Conservation (phyloP, 176 grass and related monocot species). For the Musa schizocarpa region DNA sequence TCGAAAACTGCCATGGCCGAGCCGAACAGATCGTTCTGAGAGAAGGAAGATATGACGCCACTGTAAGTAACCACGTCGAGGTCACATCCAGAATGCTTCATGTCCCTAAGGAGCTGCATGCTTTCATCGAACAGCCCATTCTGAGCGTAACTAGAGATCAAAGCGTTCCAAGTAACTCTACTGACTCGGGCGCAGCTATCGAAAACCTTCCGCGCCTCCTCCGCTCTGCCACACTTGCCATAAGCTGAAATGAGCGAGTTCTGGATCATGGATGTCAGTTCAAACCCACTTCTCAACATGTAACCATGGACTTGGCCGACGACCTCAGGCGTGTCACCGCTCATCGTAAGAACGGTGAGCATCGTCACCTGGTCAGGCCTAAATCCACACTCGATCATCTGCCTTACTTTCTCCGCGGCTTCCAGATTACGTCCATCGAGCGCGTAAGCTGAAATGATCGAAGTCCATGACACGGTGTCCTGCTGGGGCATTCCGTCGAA, state of each 20-base stretch:
- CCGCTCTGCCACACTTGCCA: slow-evolving; percentile 8
- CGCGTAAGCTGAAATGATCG: slow-evolving; percentile 12
- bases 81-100: slow-evolving; percentile 13
- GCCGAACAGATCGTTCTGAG: slow-evolving; percentile 11
- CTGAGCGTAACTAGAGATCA: slow-evolving; percentile 23
- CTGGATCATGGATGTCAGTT: background rate
- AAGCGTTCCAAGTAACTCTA: slow-evolving; percentile 22
- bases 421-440: background rate
- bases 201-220: slow-evolving; percentile 13
- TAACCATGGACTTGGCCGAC: slow-evolving; percentile 19
- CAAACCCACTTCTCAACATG: slow-evolving; percentile 17
- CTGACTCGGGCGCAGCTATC: background rate
- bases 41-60: slow-evolving; percentile 25
- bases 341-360: background rate
- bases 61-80: slow-evolving; percentile 22
- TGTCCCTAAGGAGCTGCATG: slow-evolving; percentile 16
- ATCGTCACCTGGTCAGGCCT: slow-evolving; percentile 21
- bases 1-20: slow-evolving; percentile 10
- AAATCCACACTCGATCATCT: slow-evolving; percentile 18
- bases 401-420: background rate
- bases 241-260: slow-evolving; percentile 24
- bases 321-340: background rate
- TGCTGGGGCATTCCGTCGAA: slow-evolving; percentile 21
- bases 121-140: slow-evolving; percentile 21
- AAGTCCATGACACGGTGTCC: slow-evolving; percentile 24